phyloP scores from a whole-genome alignment of 2,329 filamentous ascomycete genomes.

The Fusarium compactum region DNA sequence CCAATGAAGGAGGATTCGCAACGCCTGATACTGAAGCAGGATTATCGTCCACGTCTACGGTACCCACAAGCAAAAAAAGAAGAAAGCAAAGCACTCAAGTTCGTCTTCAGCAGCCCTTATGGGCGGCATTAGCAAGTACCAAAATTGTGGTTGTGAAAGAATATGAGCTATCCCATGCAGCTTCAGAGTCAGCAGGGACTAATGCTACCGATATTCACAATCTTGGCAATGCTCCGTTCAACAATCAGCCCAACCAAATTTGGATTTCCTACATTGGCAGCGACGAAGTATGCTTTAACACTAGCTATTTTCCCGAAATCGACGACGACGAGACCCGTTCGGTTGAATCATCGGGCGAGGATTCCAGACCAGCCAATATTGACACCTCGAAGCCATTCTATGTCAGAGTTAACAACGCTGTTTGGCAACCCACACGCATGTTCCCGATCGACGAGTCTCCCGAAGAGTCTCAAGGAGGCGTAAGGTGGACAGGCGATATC shows the following conservation, averaged over 20 bases:
- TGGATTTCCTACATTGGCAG: conserved; percentile 85
- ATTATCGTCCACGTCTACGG: conserved; percentile 56
- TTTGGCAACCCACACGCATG: conserved; percentile 83
- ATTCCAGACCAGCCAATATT: conserved; percentile 62
- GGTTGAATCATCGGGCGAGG: conserved; percentile 47
- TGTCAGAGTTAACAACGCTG: conserved; percentile 81
- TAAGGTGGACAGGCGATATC: conserved; percentile 78
- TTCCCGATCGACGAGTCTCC: conserved; percentile 58
- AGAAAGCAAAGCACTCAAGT: conserved; percentile 93
- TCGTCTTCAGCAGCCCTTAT: conserved; percentile 89
- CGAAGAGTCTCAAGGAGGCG: conserved; percentile 55
- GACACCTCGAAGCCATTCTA: conserved; percentile 81
- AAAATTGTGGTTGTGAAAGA: conserved; percentile 97
- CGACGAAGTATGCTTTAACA: conserved; percentile 82
- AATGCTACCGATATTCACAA: conserved; percentile 83
- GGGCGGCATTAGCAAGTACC: conserved; percentile 93
- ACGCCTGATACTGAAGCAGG: conserved; percentile 65
- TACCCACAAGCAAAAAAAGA: conserved; percentile 78
- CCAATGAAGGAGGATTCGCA: conserved; percentile 58
- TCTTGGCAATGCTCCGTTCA: conserved; percentile 80
- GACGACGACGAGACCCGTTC: conserved; percentile 50
- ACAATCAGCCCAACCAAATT: conserved; percentile 76
- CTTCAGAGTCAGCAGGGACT: conserved; percentile 78
- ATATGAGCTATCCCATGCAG: conserved; percentile 83
- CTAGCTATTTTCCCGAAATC: conserved; percentile 70